phyloP scores from a whole-genome alignment of 345 rosid genomes.

The Hypericum androsaemum region DNA sequence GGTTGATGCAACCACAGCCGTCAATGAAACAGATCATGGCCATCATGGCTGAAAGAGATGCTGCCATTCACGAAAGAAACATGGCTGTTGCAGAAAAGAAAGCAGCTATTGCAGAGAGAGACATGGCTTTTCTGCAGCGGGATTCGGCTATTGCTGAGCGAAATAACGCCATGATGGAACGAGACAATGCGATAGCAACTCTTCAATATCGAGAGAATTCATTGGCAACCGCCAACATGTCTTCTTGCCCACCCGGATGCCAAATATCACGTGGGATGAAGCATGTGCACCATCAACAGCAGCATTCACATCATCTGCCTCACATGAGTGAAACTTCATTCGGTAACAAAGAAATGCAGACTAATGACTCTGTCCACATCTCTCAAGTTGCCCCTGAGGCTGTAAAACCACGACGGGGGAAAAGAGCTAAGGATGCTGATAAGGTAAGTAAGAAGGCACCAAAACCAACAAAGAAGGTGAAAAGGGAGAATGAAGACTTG shows the following conservation, averaged over 20 bases:
- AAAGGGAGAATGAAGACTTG: slow-evolving; percentile 65
- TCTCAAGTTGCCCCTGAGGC: slow-evolving; percentile 44
- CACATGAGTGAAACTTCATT: slow-evolving; percentile 51
- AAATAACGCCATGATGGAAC: slow-evolving; percentile 74
- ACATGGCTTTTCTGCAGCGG: slow-evolving; percentile 85
- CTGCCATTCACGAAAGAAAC: slow-evolving; percentile 83
- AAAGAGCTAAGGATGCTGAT: slow-evolving; percentile 62
- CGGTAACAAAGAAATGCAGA: slow-evolving; percentile 48
- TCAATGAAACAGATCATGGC: slow-evolving; percentile 99
- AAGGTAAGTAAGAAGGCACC: slow-evolving; percentile 47
- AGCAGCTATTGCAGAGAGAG: slow-evolving; percentile 85
- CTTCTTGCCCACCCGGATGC: slow-evolving; percentile 64
- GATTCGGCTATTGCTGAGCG: slow-evolving; percentile 91
- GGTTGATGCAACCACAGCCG: slow-evolving; percentile 93
- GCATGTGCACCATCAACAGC: slow-evolving; percentile 72
- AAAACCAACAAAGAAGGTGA: slow-evolving; percentile 56
- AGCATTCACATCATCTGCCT: slow-evolving; percentile 45
- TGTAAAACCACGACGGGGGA: slow-evolving; percentile 56
- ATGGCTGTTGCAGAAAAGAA: slow-evolving; percentile 85
- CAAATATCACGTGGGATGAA: slow-evolving; percentile 82
- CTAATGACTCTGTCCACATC: slow-evolving; percentile 32
- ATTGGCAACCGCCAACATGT: slow-evolving; percentile 38
- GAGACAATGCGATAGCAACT: slow-evolving; percentile 74
- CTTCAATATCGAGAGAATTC: slow-evolving; percentile 84
- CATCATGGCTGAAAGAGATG: slow-evolving; percentile 94